Percentiles rank a stretch among this genome's conserved stretches.
Evolutionary conservation across 805 yeast genomes (phyloP).

Genomic region (Komagataella ulmi): DNA sequence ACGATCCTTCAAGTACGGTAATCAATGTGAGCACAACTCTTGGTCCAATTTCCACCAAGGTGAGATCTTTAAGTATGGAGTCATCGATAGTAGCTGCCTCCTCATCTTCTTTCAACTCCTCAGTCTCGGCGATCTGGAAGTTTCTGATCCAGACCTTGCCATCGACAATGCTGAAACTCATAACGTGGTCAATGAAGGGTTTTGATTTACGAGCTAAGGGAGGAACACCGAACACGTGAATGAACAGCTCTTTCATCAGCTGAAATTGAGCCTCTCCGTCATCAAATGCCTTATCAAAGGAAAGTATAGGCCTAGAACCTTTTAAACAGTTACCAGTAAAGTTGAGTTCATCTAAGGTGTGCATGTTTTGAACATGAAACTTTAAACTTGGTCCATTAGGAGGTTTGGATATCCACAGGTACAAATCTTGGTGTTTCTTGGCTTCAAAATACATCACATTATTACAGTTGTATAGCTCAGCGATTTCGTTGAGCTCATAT

Average conservation of each 20-base stretch:
- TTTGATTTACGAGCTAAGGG: constrained; percentile 84
- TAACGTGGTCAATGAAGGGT: constrained; percentile 91
- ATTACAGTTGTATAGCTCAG: constrained; percentile 94
- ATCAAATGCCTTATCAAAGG: constrained; percentile 76
- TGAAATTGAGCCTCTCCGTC: constrained; percentile 48
- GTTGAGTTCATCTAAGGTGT: constrained; percentile 89
- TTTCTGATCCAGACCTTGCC: constrained; percentile 92
- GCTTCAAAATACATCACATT: constrained; percentile 90
- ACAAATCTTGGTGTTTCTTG: constrained; percentile 90
- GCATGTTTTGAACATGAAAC: constrained; percentile 88
- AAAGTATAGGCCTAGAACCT: constrained; percentile 88
- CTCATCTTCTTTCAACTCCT: constrained; percentile 37
- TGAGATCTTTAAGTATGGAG: constrained; percentile 39
- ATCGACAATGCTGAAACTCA: constrained; percentile 87
- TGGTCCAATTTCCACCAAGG: constrained; percentile 92
- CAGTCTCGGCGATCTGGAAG: constrained; percentile 69
- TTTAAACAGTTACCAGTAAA: constrained; percentile 93
- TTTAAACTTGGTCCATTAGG: constrained; percentile 97
- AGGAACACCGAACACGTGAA: constrained; percentile 88
- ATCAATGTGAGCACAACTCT: constrained; percentile 88
- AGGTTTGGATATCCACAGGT: constrained; percentile 89
- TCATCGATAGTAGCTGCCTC: constrained; percentile 11
- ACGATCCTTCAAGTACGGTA: constrained; percentile 88
- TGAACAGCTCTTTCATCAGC: constrained; percentile 72
- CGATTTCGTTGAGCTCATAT: constrained; percentile 84